Percentiles rank a stretch among this genome's conserved stretches.
These are phyloP conservation scores for Ampelocalamus luodianensis DNA, from an alignment of 176 grass and related monocot species.

Conservation along the genomic window DNA sequence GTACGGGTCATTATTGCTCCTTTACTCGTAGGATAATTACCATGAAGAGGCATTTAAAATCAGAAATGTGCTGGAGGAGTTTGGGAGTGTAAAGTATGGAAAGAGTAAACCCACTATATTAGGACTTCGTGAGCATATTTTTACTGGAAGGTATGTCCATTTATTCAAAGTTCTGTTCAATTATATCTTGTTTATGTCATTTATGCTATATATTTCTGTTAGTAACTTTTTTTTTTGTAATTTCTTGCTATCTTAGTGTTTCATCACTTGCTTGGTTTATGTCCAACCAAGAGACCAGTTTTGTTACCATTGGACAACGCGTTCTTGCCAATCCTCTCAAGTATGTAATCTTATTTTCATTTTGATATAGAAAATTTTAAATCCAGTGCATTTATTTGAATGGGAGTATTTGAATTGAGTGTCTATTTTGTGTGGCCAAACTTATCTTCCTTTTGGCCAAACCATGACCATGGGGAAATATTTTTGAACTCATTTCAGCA, in stretches of 20 bases:
- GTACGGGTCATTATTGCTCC: slow-evolving; percentile 15
- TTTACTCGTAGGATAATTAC: slow-evolving; percentile 85
- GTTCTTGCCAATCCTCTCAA: slow-evolving; percentile 95
- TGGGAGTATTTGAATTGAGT: background rate
- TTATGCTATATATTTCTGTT: background rate
- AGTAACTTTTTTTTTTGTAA: slow-evolving; percentile 15
- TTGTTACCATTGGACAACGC: slow-evolving; percentile 96
- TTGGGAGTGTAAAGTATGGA: no score
- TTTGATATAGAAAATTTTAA: background rate
- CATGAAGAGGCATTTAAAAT: slow-evolving; percentile 99
- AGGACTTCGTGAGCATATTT: slow-evolving; percentile 95
- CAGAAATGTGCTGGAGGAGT: slow-evolving; percentile 92
- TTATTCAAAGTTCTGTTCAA: slow-evolving; percentile 17
- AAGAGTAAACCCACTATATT: slow-evolving; percentile 79
- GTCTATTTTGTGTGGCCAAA: no score
- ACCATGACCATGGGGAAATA: no score
- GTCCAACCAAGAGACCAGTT: slow-evolving; percentile 99
- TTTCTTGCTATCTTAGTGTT: slow-evolving; percentile 61
- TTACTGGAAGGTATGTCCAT: slow-evolving; percentile 85
- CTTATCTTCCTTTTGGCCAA: no score
- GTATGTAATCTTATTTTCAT: slow-evolving; percentile 51
- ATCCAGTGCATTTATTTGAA: slow-evolving; percentile 18
- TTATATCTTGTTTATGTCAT: slow-evolving; percentile 10
- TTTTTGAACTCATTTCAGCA: no score
- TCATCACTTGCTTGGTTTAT: slow-evolving; percentile 99